phyloP scores from a whole-genome alignment of 106 monocot species.

The Apostasia shenzhenica region DNA sequence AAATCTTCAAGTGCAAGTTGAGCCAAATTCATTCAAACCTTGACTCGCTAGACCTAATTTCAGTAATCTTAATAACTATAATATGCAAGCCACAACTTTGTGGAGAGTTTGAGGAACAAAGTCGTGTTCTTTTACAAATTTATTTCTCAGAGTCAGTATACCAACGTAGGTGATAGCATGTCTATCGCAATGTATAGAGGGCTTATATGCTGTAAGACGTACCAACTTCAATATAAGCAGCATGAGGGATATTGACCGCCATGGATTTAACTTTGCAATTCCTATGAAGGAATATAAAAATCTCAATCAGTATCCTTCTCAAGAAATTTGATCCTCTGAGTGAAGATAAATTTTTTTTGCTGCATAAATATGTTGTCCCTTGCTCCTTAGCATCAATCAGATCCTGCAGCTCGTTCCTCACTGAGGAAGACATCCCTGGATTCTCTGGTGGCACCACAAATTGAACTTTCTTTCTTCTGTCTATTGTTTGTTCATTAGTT shows the following conservation, averaged over 20 bases:
- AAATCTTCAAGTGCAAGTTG: background rate
- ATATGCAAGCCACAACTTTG: background rate
- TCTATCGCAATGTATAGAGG: background rate
- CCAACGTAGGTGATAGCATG: background rate
- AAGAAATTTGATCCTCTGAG: conserved; percentile 6
- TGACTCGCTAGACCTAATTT: background rate
- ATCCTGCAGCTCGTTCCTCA: conserved; percentile 16
- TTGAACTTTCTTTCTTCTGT: conserved; percentile 4
- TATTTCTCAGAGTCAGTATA: no score
- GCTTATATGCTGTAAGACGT: conserved; percentile 11
- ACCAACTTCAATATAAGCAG: conserved; percentile 12
- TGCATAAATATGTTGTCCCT: conserved; percentile 14
- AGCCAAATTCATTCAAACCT: background rate
- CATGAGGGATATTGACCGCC: conserved; percentile 8
- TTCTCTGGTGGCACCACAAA: conserved; percentile 14
- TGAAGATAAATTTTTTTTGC: conserved; percentile 3
- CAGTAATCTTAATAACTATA: background rate
- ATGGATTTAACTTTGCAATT: conserved; percentile 5
- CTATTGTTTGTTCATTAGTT: background rate
- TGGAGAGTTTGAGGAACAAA: background rate
- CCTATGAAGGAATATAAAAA: conserved; percentile 12
- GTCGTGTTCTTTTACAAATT: background rate
- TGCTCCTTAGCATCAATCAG: conserved; percentile 15
- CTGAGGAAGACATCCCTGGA: conserved; percentile 4
- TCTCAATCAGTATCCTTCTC: background rate